Evolutionary conservation across 768 basidiomycete species (phyloP).

Genomic region (Chalciporus pseudorubinellus): DNA sequence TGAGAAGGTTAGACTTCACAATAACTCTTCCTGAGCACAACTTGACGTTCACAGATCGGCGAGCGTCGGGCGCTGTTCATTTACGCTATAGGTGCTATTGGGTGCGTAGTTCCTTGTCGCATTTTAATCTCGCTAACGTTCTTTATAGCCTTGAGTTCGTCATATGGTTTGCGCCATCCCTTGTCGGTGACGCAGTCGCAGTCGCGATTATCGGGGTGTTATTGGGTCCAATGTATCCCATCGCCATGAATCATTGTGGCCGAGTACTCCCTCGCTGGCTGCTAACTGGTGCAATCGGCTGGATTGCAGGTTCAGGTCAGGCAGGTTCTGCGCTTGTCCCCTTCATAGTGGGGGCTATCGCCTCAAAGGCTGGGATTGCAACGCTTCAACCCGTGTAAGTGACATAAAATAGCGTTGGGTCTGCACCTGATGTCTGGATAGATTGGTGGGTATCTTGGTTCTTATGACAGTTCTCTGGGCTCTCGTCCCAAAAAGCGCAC

Average conservation of each 20-base stretch:
- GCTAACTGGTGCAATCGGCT: slow-evolving; percentile 41
- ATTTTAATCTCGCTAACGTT: not conserved
- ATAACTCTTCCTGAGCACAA: not conserved
- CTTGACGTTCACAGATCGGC: slow-evolving; percentile 25
- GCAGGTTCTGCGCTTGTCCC: slow-evolving; percentile 51
- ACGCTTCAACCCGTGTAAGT: slow-evolving; percentile 50
- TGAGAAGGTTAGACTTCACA: slow-evolving; percentile 16
- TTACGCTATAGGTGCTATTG: slow-evolving; percentile 34
- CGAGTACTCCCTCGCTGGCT: slow-evolving; percentile 36
- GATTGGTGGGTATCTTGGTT: slow-evolving; percentile 36
- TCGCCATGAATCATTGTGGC: slow-evolving; percentile 38
- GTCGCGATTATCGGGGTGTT: slow-evolving; percentile 64
- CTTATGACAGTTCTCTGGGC: slow-evolving; percentile 41
- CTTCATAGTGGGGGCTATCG: slow-evolving; percentile 48
- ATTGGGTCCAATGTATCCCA: slow-evolving; percentile 75
- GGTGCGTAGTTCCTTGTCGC: slow-evolving; percentile 3
- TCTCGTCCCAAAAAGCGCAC: slow-evolving; percentile 31
- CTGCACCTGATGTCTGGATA: not conserved
- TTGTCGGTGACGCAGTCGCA: slow-evolving; percentile 62
- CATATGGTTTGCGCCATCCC: slow-evolving; percentile 67
- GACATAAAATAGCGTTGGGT: not conserved
- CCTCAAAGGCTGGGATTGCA: slow-evolving; percentile 40
- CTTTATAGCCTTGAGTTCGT: slow-evolving; percentile 54
- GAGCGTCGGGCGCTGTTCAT: slow-evolving; percentile 29
- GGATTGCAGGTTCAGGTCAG: slow-evolving; percentile 52